Conservation (phyloP, 768 basidiomycete species). For the Pisolithus microcarpus region DNA sequence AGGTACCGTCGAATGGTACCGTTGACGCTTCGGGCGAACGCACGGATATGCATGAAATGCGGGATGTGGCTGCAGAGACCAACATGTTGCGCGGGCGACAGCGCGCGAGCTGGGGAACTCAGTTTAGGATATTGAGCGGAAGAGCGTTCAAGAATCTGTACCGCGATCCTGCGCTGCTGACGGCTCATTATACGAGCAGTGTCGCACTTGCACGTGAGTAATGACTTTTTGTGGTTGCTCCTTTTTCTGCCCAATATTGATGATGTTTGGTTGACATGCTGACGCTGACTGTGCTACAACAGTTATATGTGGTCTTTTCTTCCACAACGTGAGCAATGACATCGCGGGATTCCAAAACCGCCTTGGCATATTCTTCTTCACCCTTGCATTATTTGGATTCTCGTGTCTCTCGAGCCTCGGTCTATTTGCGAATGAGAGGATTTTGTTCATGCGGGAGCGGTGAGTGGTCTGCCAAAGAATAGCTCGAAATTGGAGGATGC, state of each 20-base stretch:
- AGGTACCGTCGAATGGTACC: conserved; percentile 20
- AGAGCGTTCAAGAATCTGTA: conserved; percentile 98
- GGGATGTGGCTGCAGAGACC: conserved; percentile 66
- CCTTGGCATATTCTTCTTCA: conserved; percentile 94
- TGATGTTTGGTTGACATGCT: background rate
- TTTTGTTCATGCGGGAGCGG: conserved; percentile 98
- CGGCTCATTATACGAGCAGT: conserved; percentile 83
- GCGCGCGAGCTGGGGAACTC: conserved; percentile 80
- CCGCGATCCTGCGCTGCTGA: conserved; percentile 85
- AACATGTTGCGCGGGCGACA: conserved; percentile 61
- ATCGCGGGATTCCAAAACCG: conserved; percentile 97
- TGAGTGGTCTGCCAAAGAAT: conserved; percentile 26
- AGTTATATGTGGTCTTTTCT: conserved; percentile 94
- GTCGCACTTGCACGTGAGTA: conserved; percentile 75
- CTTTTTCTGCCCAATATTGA: background rate
- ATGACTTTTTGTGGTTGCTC: conserved; percentile 1
- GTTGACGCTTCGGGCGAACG: conserved; percentile 18
- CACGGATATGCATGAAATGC: conserved; percentile 37
- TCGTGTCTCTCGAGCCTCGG: conserved; percentile 92
- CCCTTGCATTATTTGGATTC: conserved; percentile 93
- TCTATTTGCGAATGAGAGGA: conserved; percentile 89
- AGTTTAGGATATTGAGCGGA: conserved; percentile 92
- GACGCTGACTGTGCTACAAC: background rate
- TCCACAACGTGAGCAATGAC: conserved; percentile 83
- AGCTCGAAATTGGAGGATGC: background rate